Percentiles rank a stretch among this genome's conserved stretches.
These are phyloP conservation scores for Zygosaccharomyces lentus DNA, from an alignment of 805 yeast species.

Conservation along the genomic window DNA sequence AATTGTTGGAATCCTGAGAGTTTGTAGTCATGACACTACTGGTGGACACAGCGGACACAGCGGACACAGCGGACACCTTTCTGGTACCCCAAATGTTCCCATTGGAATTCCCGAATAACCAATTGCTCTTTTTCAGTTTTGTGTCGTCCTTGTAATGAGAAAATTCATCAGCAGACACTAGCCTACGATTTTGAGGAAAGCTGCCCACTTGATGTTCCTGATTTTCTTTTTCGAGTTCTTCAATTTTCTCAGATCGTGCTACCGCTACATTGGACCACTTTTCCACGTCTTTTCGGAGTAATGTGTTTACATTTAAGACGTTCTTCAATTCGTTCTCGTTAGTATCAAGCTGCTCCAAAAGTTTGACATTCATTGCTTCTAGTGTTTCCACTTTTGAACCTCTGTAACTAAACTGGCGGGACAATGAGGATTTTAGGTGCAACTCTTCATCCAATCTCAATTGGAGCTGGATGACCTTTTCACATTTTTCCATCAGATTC, in stretches of 20 bases:
- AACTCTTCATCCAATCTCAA: slow-evolving; percentile 19
- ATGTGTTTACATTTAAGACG: slow-evolving; percentile 15
- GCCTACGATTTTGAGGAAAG: neutral
- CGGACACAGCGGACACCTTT: slow-evolving; percentile 15
- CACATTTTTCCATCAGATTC: slow-evolving; percentile 25
- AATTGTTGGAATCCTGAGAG: slow-evolving; percentile 13
- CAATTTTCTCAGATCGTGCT: slow-evolving; percentile 16
- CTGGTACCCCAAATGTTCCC: slow-evolving; percentile 11
- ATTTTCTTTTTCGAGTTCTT: slow-evolving; percentile 13
- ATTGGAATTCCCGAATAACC: slow-evolving; percentile 12
- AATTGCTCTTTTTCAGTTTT: slow-evolving; percentile 9
- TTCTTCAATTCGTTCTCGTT: slow-evolving; percentile 21
- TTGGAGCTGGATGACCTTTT: slow-evolving; percentile 21
- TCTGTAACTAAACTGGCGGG: slow-evolving; percentile 12
- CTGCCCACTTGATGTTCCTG: slow-evolving; percentile 5
- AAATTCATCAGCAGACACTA: neutral
- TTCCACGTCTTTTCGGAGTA: slow-evolving; percentile 17
- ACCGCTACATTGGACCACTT: slow-evolving; percentile 14
- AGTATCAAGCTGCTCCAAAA: slow-evolving; percentile 20
- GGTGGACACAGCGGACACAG: slow-evolving; percentile 14
- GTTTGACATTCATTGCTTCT: slow-evolving; percentile 24
- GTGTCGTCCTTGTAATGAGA: slow-evolving; percentile 10
- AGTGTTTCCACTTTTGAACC: slow-evolving; percentile 14
- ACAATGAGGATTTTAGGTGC: slow-evolving; percentile 10
- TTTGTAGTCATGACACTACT: slow-evolving; percentile 14